Base-by-base conservation (phyloP, 345 rosid genomes). In the Bruguiera gymnorhiza region DNA sequence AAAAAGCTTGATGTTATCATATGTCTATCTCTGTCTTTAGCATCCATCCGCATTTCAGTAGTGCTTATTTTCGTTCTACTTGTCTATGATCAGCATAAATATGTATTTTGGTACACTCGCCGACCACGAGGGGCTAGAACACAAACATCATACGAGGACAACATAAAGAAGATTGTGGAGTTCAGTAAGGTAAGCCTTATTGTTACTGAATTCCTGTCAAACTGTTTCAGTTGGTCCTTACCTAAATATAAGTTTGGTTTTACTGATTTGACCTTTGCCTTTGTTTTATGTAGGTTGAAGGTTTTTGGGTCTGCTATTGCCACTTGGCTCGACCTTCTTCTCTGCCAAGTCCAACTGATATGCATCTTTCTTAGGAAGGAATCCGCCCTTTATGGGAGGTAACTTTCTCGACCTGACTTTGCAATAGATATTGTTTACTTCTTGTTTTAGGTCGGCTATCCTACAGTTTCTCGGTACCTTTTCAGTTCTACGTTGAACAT, bases 321-420 rank as follows among this genome's bases (percentile, higher is more conserved):
- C 94, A 92, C 85, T 76, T 95, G 82, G 90, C 91, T 68, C 96
- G 92, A 64, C 83, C 99, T 52, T 92, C 97, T 81, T 70, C 89
- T 64, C 75, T 90, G 83, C 98, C 98, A 32, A 85, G 87, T 72
- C 97, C 98, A 9, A 86, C 92, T 9, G 98, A 95, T 84, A 79
- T 95, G 75, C 98, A 95, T 81, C 85, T 95, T 81, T 93, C 91
- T 66, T 87, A 92, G 82, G 96, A 92, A 71, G 97, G 96, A 55
- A 89, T 89, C 71, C 97, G 91, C 21, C 97, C 99, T 5, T 73
- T 92, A 23, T 95, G 99, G 98, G 97, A 95, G 98, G 99, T 96
- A 63, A 46, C 26, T 30, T 70, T 43, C 24, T 20, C 32, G 61
- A n/a, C 70, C 29, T 43, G 56, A 55, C 19, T 27, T 66, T 78